Evolutionary conservation across 1,284 basidiomycete species (phyloP).

Genomic region (Fistulinella cinereoalba): DNA sequence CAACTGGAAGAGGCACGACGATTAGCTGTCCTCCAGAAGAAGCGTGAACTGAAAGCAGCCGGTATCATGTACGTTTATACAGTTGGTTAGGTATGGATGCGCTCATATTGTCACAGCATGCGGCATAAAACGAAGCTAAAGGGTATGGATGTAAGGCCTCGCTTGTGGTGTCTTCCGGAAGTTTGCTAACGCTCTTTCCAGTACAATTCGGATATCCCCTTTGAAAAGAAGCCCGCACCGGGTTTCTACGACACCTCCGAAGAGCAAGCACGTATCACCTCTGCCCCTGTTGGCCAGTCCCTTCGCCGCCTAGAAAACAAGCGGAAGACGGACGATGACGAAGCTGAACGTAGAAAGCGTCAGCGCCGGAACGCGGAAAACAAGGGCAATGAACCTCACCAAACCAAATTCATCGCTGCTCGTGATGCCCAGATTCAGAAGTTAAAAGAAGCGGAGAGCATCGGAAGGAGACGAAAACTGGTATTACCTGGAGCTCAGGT

Average conservation of each 20-base stretch:
- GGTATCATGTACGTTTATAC: conserved; percentile 80
- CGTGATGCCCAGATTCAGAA: conserved; percentile 97
- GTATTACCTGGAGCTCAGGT: conserved; percentile 91
- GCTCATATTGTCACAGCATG: conserved; percentile 49
- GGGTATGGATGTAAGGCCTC: conserved; percentile 85
- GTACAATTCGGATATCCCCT: conserved; percentile 99
- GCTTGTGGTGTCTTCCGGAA: neutral
- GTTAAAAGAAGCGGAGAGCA: conserved; percentile 94
- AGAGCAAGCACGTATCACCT: conserved; percentile 85
- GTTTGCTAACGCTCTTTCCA: conserved; percentile 31
- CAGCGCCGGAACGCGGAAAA: conserved; percentile 61
- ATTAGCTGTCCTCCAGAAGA: conserved; percentile 95
- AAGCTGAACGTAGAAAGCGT: conserved; percentile 82
- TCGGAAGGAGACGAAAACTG: conserved; percentile 85
- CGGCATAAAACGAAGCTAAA: conserved; percentile 91
- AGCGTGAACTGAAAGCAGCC: conserved; percentile 95
- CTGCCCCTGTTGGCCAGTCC: conserved; percentile 90
- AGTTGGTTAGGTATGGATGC: conserved; percentile 1
- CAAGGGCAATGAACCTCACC: conserved; percentile 67
- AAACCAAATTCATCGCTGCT: conserved; percentile 90
- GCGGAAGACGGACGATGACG: conserved; percentile 87
- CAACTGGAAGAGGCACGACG: conserved; percentile 95
- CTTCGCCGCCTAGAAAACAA: conserved; percentile 89
- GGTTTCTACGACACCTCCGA: conserved; percentile 98
- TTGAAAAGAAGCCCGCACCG: conserved; percentile 92